These are phyloP conservation scores for Actinomortierella ambigua DNA, from an alignment of 371 early-diverging fungal species.

Conservation along the genomic window DNA sequence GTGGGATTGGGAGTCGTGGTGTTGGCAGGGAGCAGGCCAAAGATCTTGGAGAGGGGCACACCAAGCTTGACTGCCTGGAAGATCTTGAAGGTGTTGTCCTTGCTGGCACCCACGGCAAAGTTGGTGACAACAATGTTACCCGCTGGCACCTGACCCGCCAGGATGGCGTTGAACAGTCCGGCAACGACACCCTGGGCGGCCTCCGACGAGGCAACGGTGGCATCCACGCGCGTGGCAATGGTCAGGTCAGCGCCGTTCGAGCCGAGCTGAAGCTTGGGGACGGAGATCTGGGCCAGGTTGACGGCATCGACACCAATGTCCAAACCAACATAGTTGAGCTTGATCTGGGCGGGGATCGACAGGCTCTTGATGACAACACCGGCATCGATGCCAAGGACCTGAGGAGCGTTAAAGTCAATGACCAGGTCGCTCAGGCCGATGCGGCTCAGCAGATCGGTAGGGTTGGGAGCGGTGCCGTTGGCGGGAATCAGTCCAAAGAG, in stretches of 20 bases:
- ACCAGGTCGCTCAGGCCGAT: conserved; percentile 4
- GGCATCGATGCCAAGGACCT: conserved; percentile 8
- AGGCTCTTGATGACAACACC: conserved; percentile 6
- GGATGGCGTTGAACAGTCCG: conserved; percentile 17
- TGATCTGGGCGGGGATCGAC: conserved; percentile 12
- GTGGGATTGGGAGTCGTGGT: too few relatives aligned
- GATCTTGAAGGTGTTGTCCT: conserved; percentile 34
- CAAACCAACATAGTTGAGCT: conserved; percentile 10
- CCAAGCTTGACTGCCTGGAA: conserved; percentile 18
- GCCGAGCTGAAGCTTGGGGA: conserved; percentile 2
- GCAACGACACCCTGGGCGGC: background rate
- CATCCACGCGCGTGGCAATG: conserved; percentile 5
- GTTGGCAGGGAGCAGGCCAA: too few relatives aligned
- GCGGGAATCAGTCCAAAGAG: conserved; percentile 11
- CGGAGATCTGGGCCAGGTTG: conserved; percentile 3
- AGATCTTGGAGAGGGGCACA: too few relatives aligned
- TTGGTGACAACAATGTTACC: background rate
- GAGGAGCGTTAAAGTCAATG: conserved; percentile 7
- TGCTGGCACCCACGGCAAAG: conserved; percentile 25
- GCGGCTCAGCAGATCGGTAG: conserved; percentile 15
- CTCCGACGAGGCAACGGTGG: background rate
- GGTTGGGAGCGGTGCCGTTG: conserved; percentile 16
- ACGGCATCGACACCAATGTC: conserved; percentile 2
- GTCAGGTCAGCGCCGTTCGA: conserved; percentile 6
- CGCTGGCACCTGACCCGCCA: conserved; percentile 1